A percentile compares a stretch with the other conserved stretches of the same genome.
Evolutionary conservation across 129 eudicot species (phyloP).

Genomic region (Oenanthe sinensis): DNA sequence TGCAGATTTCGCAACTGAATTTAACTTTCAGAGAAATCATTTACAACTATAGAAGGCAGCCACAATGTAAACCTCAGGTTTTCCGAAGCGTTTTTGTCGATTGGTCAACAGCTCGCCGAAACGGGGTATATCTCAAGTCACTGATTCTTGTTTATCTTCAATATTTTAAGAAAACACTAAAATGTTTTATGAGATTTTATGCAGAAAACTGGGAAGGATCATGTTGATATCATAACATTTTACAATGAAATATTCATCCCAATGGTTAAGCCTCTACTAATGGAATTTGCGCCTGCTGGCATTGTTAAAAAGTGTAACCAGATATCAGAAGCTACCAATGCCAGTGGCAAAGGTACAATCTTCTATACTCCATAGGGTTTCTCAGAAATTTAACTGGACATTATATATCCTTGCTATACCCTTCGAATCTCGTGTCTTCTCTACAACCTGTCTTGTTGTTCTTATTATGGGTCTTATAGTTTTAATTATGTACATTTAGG

Average conservation of each 20-base stretch:
- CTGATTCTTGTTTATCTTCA: not conserved
- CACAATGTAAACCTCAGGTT: conserved; percentile 92
- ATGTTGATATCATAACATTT: conserved; percentile 82
- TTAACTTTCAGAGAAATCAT: conserved; percentile 85
- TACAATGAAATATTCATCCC: conserved; percentile 89
- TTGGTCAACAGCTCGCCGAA: conserved; percentile 49
- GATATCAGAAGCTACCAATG: conserved; percentile 40
- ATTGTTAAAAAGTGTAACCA: conserved; percentile 32
- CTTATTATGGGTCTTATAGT: not conserved
- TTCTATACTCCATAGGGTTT: conserved; percentile 5
- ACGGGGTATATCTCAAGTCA: conserved; percentile 43
- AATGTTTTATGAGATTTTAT: conserved; percentile 10
- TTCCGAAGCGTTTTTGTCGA: conserved; percentile 82
- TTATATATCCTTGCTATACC: not conserved
- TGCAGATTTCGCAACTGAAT: conserved; percentile 84
- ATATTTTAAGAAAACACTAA: conserved; percentile 7
- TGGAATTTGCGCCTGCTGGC: conserved; percentile 67
- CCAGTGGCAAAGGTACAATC: conserved; percentile 45
- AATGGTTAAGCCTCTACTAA: conserved; percentile 68
- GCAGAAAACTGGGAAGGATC: conserved; percentile 83
- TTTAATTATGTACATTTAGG: conserved; percentile 25
- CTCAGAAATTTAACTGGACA: not conserved
- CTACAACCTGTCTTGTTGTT: not conserved
- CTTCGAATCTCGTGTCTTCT: not conserved
- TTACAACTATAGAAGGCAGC: conserved; percentile 74